Base-by-base conservation (phyloP, 139 green algal genomes). In the Auxenochlorella pyrenoidosa region DNA sequence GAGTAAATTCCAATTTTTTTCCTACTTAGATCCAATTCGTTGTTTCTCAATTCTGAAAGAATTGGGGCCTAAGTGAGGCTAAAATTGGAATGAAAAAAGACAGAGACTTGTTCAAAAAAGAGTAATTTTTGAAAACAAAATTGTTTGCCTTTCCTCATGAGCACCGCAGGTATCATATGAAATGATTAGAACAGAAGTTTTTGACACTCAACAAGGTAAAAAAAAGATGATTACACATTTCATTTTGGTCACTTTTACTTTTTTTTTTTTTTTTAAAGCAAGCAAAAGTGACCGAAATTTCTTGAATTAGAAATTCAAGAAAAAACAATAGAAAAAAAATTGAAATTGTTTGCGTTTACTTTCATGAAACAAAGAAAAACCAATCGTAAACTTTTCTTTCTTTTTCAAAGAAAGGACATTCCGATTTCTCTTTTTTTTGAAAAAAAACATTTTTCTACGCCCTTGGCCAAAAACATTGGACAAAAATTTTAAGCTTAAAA, bases 401-500 rank as follows among this genome's bases (percentile, higher is more conserved):
- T n/a, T n/a, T n/a, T n/a, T n/a, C n/a, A n/a, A n/a, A n/a, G n/a
- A n/a, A n/a, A n/a, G n/a, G n/a, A n/a, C n/a, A n/a, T n/a, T n/a
- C n/a, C n/a, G n/a, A n/a, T n/a, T n/a, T n/a, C n/a, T n/a, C n/a
- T n/a, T n/a, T n/a, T n/a, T n/a, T n/a, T n/a, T n/a, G n/a, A n/a
- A n/a, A n/a, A n/a, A n/a, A n/a, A n/a, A n/a, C n/a, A n/a, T n/a
- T n/a, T n/a, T n/a, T n/a, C n/a, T n/a, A n/a, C n/a, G n/a, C n/a
- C n/a, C n/a, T n/a, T n/a, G n/a, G n/a, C n/a, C n/a, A n/a, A n/a
- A n/a, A n/a, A n/a, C n/a, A n/a, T n/a, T n/a, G n/a, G n/a, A n/a
- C n/a, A n/a, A n/a, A n/a, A 79, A 87, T 88, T 65, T 88, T 30
- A 75, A 58, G 36, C 44, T 58, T 51, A 54, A 32, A 80, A 79